These are phyloP conservation scores for Boletus huronensis DNA, from an alignment of 768 basidiomycete species.

Conservation along the genomic window DNA sequence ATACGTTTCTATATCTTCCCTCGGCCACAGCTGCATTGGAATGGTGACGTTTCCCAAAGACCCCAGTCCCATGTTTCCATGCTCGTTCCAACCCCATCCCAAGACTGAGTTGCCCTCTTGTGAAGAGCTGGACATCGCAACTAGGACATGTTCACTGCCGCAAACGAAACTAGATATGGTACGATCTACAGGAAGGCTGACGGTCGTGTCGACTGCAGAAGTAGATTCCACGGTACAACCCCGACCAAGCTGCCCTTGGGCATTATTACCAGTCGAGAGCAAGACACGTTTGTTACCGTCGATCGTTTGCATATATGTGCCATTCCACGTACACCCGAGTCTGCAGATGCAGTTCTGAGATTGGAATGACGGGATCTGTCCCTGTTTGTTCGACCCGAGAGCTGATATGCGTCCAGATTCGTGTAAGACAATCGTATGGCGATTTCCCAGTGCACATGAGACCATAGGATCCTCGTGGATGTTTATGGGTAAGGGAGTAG, in stretches of 20 bases:
- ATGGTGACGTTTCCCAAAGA: slow-evolving; percentile 48
- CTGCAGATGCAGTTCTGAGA: slow-evolving; percentile 23
- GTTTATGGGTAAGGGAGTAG: slow-evolving; percentile 35
- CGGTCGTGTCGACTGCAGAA: background rate
- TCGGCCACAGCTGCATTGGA: slow-evolving; percentile 57
- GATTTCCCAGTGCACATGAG: slow-evolving; percentile 45
- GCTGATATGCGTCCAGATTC: slow-evolving; percentile 45
- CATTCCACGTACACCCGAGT: slow-evolving; percentile 76
- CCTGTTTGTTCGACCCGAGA: slow-evolving; percentile 71
- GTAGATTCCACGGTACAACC: background rate
- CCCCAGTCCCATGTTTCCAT: slow-evolving; percentile 84
- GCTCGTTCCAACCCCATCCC: slow-evolving; percentile 99
- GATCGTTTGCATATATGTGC: slow-evolving; percentile 51
- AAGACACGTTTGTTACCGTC: slow-evolving; percentile 26
- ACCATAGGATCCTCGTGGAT: slow-evolving; percentile 29
- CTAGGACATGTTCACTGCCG: slow-evolving; percentile 85
- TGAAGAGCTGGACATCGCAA: slow-evolving; percentile 18
- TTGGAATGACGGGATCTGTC: slow-evolving; percentile 50
- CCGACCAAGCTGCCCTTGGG: slow-evolving; percentile 66
- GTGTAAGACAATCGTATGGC: slow-evolving; percentile 47
- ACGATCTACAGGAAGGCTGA: slow-evolving; percentile 27
- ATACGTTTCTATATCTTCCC: slow-evolving; percentile 7
- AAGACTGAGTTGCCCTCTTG: slow-evolving; percentile 45
- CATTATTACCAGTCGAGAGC: slow-evolving; percentile 51
- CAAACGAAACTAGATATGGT: slow-evolving; percentile 47